phyloP scores from a whole-genome alignment of 352 stramenopile species.

The Lagenidium sp. region DNA sequence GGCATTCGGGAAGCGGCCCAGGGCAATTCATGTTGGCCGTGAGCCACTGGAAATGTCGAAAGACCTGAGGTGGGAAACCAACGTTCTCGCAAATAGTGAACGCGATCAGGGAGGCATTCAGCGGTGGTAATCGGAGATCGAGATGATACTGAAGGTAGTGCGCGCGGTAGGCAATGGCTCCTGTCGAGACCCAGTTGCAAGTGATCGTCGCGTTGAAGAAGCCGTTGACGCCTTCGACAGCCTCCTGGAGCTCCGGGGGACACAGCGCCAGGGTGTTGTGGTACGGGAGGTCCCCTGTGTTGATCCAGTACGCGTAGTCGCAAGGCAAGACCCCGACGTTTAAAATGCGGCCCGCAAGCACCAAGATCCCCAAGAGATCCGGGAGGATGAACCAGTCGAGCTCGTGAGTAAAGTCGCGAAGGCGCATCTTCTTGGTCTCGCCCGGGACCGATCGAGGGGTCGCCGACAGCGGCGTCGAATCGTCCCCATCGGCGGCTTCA shows the following conservation, averaged over 20 bases:
- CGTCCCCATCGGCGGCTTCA: constrained; percentile 4
- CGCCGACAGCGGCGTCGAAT: not conserved
- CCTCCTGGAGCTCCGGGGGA: constrained; percentile 31
- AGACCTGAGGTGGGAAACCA: constrained; percentile 48
- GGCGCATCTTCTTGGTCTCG: not conserved
- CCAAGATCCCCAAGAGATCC: constrained; percentile 49
- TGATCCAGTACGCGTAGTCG: constrained; percentile 59
- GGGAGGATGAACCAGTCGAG: constrained; percentile 43
- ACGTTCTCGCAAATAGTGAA: constrained; percentile 42
- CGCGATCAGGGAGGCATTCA: constrained; percentile 55
- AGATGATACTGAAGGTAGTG: constrained; percentile 67
- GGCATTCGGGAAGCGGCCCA: constrained; percentile 27
- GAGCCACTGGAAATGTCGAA: constrained; percentile 64
- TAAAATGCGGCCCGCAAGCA: constrained; percentile 49
- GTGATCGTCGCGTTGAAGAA: constrained; percentile 53
- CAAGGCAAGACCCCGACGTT: constrained; percentile 51
- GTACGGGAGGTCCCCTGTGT: constrained; percentile 45
- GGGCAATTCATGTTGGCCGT: constrained; percentile 34
- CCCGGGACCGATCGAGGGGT: not conserved
- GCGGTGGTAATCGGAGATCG: constrained; percentile 50
- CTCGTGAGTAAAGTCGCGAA: not conserved
- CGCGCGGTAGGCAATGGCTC: constrained; percentile 34
- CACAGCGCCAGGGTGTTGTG: constrained; percentile 50
- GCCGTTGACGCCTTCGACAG: constrained; percentile 29
- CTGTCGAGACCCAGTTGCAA: constrained; percentile 23